Base-by-base conservation (phyloP, 176 grass and related monocot genomes). In the Urochloa ruziziensis region DNA sequence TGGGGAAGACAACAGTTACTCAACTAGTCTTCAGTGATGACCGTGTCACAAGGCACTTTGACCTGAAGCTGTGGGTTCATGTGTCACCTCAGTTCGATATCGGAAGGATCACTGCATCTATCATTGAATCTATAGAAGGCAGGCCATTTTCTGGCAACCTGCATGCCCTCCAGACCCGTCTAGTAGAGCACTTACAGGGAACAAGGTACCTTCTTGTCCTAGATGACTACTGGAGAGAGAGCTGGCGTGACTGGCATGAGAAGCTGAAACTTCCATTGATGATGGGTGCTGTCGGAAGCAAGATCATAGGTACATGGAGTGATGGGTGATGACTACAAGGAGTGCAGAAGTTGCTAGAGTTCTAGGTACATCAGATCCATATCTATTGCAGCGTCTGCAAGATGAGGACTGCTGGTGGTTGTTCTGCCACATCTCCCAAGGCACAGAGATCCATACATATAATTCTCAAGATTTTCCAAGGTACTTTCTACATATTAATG, bases 311-410 rank as follows among this genome's bases (percentile, higher is more conserved):
- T n/a, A n/a, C n/a, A n/a, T n/a, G n/a, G n/a, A n/a, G n/a, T n/a
- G n/a, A n/a, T n/a, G n/a, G n/a, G n/a, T n/a, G n/a, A n/a, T 93
- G 33, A 90, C 91, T 1, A 90, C 91, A 5, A 85, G 78, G 33
- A 79, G 47, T 18, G 11, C 3, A 5, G 14, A 1, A n/a, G 76
- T 93, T 29, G 88, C 84, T 70, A 11, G 5, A 13, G 23, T 44
- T 15, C 14, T 77, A 21, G 63, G 69, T 17, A 51, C 78, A 7
- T 53, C n/a, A 67, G 11, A 6, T 8, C 16, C 80, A 2, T 88
- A 82, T 42, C 1, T 4, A 0, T 87, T 93, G 79, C 4, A 32
- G 30, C 0, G 18, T 21, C 58, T 93, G 47, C 24, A 79, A 27
- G 33, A 60, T 2, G 10, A 88, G 0, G 49, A 75, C 67, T 93